Base-by-base conservation (phyloP, 148 eudicot genomes). In the Limonium bicolor region DNA sequence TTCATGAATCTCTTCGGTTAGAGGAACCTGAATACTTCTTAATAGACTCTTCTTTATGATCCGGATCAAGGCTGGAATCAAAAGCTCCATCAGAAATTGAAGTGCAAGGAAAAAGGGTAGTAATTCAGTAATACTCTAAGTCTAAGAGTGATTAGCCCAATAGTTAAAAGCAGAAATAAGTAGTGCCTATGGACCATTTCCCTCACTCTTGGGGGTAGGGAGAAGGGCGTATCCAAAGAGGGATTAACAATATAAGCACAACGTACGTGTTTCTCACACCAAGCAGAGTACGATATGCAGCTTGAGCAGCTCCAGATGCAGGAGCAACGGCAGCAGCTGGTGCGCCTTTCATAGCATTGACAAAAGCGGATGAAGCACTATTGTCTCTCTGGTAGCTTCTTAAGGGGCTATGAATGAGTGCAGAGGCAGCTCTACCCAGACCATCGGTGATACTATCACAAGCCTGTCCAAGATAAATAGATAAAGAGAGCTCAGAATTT, bases 241-340 rank as follows among this genome's bases (percentile, higher is more conserved):
- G 41, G 29, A 21, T n/a, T n/a, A 36, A 32, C 13, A 26, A 43
- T 5, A 36, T 22, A 40, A 26, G 7, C 42, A 52, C 32, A 17
- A 18, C 34, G 15, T 17, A 88, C 97, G 92, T 77, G 56, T 90
- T 90, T 54, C 95, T 80, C 36, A 90, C 71, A 48, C 97, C 95
- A 72, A 84, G 76, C 67, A 90, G 68, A 56, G 87, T 87, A 61
- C 67, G 75, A 59, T 66, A 93, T 30, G 73, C 16, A 51, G 97
- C 97, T 60, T 86, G 80, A 48, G 82, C 97, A 63, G 93, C 70
- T 63, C 92, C 95, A 62, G 95, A 72, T 59, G 80, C 97, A 33
- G 97, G 97, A 48, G 87, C 84, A 38, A 84, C 58, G 46, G 78
- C 87, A n/a, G 97, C 97, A 28, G 69, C 97, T 34, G 97, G 97